Conservation (phyloP, 2,329 filamentous ascomycete genomes). For the Cladosporium sp. region DNA sequence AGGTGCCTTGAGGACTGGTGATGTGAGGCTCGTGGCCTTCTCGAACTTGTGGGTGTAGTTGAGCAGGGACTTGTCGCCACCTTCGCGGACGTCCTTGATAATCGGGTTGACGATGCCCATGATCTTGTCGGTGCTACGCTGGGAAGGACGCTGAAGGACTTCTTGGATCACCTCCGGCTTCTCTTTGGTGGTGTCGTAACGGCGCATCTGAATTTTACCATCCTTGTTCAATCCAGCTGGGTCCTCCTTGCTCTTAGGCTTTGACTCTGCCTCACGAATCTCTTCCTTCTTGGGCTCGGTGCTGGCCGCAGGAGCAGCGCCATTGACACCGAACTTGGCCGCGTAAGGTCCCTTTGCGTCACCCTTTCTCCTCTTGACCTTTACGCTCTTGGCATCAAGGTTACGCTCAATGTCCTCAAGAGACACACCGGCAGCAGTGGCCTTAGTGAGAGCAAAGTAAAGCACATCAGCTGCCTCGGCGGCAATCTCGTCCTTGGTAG, state of each 20-base stretch:
- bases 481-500: conserved; percentile 74
- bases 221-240: conserved; percentile 42
- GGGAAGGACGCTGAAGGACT: conserved; percentile 80
- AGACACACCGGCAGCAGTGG: conserved; percentile 75
- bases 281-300: conserved; percentile 32
- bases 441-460: conserved; percentile 92
- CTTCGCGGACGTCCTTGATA: conserved; percentile 75
- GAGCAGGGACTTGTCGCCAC: conserved; percentile 82
- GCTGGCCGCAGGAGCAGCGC: conserved; percentile 19
- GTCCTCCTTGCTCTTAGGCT: conserved; percentile 50
- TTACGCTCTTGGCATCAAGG: conserved; percentile 88
- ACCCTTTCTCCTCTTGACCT: conserved; percentile 87
- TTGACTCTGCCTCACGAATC: conserved; percentile 48
- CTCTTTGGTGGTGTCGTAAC: conserved; percentile 64
- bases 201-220: conserved; percentile 73
- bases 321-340: conserved; percentile 67
- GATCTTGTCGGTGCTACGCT: conserved; percentile 91
- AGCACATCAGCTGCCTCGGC: conserved; percentile 94
- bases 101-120: conserved; percentile 88
- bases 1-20: conserved; percentile 82
- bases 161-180: conserved; percentile 62
- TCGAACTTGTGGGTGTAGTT: conserved; percentile 98
- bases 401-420: conserved; percentile 87
- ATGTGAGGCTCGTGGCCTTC: conserved; percentile 84
- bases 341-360: conserved; percentile 94